These are phyloP conservation scores for Pistacia vera DNA, from an alignment of 345 rosid genomes.

Conservation along the genomic window DNA sequence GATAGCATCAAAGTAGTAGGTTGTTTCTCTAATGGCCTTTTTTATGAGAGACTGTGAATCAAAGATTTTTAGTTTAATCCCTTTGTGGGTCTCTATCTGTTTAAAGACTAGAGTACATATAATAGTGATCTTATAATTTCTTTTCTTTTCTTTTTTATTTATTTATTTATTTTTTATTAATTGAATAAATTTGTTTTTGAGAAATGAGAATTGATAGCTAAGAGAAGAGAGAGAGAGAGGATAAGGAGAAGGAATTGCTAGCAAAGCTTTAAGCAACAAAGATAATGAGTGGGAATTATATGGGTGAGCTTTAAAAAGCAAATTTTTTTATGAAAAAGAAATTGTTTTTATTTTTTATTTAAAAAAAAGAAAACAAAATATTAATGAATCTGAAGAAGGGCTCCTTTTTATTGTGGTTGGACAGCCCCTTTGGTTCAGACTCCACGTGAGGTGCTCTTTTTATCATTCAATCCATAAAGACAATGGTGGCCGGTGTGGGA, in stretches of 20 bases:
- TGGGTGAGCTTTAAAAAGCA: slow-evolving; percentile 64
- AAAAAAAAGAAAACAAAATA: not conserved
- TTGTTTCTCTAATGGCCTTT: slow-evolving; percentile 32
- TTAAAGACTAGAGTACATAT: not conserved
- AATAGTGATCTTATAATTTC: too few species aligned
- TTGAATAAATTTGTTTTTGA: too few species aligned
- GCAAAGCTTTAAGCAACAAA: slow-evolving; percentile 71
- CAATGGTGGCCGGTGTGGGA: slow-evolving; percentile 78
- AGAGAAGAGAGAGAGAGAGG: not conserved
- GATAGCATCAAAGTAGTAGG: slow-evolving; percentile 44
- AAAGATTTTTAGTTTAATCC: slow-evolving; percentile 23
- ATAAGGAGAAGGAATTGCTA: slow-evolving; percentile 22
- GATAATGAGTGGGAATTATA: slow-evolving; percentile 89
- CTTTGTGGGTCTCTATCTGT: slow-evolving; percentile 45
- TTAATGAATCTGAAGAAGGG: slow-evolving; percentile 23
- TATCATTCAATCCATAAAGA: slow-evolving; percentile 98
- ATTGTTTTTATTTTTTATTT: not conserved
- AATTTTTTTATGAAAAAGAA: not conserved
- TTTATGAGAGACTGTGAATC: slow-evolving; percentile 26
- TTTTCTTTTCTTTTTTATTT: too few species aligned
- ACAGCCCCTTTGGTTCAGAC: slow-evolving; percentile 91
- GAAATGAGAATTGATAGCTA: too few species aligned
- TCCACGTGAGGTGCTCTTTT: slow-evolving; percentile 99
- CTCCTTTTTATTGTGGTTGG: slow-evolving; percentile 64
- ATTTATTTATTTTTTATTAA: too few species aligned